Evolutionary conservation across 2,329 filamentous ascomycete genomes (phyloP).

Genomic region (Alternaria sp.): DNA sequence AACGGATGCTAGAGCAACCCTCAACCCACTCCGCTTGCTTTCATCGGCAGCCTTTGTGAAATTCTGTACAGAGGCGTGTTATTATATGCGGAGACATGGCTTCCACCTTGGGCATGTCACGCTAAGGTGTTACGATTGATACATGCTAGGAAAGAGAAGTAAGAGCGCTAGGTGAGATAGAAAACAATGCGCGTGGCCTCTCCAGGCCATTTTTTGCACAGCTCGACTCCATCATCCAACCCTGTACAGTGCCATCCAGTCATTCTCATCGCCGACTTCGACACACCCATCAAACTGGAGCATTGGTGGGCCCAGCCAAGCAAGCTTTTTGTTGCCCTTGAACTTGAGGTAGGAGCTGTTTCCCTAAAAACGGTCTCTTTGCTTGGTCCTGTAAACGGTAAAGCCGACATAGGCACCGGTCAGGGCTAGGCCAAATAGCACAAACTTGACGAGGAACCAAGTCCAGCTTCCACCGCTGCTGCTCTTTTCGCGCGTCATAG

Average conservation of each 20-base stretch:
- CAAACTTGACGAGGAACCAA: slow-evolving; percentile 81
- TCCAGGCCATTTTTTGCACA: slow-evolving; percentile 9
- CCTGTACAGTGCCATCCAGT: slow-evolving; percentile 26
- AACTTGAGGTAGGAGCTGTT: slow-evolving; percentile 11
- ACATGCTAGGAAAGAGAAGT: slow-evolving; percentile 12
- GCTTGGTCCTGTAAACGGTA: slow-evolving; percentile 77
- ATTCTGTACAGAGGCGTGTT: slow-evolving; percentile 6
- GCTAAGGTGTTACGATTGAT: slow-evolving; percentile 1
- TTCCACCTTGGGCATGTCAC: neutral
- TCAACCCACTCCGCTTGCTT: slow-evolving; percentile 9
- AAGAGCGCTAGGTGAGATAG: slow-evolving; percentile 11
- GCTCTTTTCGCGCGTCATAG: slow-evolving; percentile 55
- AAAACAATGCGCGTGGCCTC: slow-evolving; percentile 16
- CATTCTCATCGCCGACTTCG: slow-evolving; percentile 11
- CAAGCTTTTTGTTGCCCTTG: neutral
- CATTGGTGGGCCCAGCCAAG: neutral
- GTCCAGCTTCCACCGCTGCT: slow-evolving; percentile 64
- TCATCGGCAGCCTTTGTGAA: slow-evolving; percentile 10
- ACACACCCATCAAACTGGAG: slow-evolving; percentile 6
- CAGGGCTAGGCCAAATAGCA: slow-evolving; percentile 74
- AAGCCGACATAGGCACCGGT: slow-evolving; percentile 84
- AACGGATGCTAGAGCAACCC: slow-evolving; percentile 32
- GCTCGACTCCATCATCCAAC: slow-evolving; percentile 20
- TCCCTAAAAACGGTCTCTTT: slow-evolving; percentile 54
- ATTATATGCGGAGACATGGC: slow-evolving; percentile 14